These are phyloP conservation scores for Cairneyella variabilis DNA, from an alignment of 495 filamentous ascomycete genomes.

Conservation along the genomic window DNA sequence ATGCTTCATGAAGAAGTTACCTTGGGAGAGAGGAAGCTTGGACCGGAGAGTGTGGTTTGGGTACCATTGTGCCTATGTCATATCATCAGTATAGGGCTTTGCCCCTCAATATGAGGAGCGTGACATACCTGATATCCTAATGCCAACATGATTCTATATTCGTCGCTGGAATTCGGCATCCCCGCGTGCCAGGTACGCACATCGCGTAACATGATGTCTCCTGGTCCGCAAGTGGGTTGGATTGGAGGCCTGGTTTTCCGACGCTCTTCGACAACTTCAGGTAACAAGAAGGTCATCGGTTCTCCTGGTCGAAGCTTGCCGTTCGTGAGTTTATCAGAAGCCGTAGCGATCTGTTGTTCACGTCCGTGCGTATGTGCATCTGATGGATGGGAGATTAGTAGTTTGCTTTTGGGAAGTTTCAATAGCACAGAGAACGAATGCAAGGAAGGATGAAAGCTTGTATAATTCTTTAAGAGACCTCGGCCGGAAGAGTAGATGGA, in stretches of 20 bases:
- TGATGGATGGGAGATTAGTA: too few relatives aligned
- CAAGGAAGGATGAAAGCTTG: too few relatives aligned
- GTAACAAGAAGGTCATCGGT: constrained; percentile 16
- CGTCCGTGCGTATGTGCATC: constrained; percentile 28
- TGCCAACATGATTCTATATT: constrained; percentile 41
- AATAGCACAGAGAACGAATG: too few relatives aligned
- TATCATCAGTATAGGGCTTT: not conserved
- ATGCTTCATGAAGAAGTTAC: constrained; percentile 27
- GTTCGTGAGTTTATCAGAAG: constrained; percentile 23
- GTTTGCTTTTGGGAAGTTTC: too few relatives aligned
- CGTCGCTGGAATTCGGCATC: constrained; percentile 38
- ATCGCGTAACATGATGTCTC: constrained; percentile 38
- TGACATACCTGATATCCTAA: constrained; percentile 28
- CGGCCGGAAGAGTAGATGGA: too few relatives aligned
- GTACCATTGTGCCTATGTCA: constrained; percentile 23
- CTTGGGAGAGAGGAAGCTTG: constrained; percentile 23
- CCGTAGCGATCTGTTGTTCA: constrained; percentile 23
- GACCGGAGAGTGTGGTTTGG: constrained; percentile 22
- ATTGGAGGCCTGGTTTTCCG: constrained; percentile 30
- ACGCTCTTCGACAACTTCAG: constrained; percentile 29
- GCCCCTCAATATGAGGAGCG: not conserved
- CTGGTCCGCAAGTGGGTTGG: constrained; percentile 37
- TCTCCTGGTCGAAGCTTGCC: constrained; percentile 23
- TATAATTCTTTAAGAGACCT: too few relatives aligned
- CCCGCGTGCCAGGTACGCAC: constrained; percentile 43